Percentiles rank a stretch among this genome's conserved stretches.
Evolutionary conservation across 495 filamentous ascomycete species (phyloP).

Genomic region (Usnea hakonensis): DNA sequence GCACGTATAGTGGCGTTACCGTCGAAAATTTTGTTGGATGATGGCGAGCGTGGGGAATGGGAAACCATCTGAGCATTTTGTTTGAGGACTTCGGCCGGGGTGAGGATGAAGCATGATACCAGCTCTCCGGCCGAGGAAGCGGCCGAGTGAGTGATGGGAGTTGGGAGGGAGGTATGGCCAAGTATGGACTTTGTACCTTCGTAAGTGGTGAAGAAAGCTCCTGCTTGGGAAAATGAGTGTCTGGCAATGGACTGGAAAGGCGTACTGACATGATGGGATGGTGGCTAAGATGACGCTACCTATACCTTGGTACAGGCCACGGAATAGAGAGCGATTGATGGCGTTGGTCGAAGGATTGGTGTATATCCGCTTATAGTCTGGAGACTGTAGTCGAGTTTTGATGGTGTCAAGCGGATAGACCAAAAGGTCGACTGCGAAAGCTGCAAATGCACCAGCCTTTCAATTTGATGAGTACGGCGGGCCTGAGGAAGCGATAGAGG

Average conservation of each 20-base stretch:
- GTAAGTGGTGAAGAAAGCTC: constrained; percentile 86
- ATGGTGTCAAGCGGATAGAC: constrained; percentile 81
- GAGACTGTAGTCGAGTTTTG: constrained; percentile 77
- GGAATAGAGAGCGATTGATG: constrained; percentile 52
- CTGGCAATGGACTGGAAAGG: background rate
- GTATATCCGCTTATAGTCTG: constrained; percentile 59
- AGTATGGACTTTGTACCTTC: constrained; percentile 63
- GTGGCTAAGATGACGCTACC: constrained; percentile 85
- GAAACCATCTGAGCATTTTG: constrained; percentile 76
- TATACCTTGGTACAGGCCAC: constrained; percentile 80
- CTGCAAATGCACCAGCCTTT: constrained; percentile 74
- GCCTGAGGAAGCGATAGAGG: background rate
- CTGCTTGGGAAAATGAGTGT: constrained; percentile 43
- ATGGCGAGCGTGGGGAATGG: constrained; percentile 5
- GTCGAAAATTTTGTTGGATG: constrained; percentile 21
- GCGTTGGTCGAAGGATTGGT: constrained; percentile 43
- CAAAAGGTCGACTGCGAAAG: constrained; percentile 70
- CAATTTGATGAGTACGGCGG: background rate
- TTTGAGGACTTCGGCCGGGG: constrained; percentile 86
- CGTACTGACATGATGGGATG: constrained; percentile 62
- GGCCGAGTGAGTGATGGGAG: constrained; percentile 56
- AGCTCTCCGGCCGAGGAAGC: constrained; percentile 70
- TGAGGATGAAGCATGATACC: constrained; percentile 76
- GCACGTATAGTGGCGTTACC: constrained; percentile 45
- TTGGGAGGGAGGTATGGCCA: constrained; percentile 41